phyloP scores from a whole-genome alignment of 2,329 filamentous ascomycete species.

The Cryphonectria naterciae region DNA sequence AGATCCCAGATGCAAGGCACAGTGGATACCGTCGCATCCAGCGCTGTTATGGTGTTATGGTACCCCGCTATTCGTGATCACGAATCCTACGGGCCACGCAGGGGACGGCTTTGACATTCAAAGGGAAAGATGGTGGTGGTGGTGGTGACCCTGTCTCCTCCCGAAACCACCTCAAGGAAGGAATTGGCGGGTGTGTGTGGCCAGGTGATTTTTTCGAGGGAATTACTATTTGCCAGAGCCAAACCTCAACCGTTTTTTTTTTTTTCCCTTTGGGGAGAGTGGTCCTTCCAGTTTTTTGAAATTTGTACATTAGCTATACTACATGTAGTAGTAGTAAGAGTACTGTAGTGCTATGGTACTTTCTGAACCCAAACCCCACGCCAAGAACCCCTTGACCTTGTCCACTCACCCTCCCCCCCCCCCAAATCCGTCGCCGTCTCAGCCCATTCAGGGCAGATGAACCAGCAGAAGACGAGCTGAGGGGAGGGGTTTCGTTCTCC shows the following conservation, averaged over 20 bases:
- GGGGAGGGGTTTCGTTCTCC: neutral
- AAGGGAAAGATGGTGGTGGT: conserved; percentile 4
- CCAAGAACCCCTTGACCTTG: conserved; percentile 6
- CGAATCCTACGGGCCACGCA: conserved; percentile 12
- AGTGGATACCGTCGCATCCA: conserved; percentile 24
- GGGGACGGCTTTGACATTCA: conserved; percentile 13
- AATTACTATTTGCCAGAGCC: neutral
- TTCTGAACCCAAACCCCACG: conserved; percentile 4
- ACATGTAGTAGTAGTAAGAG: neutral
- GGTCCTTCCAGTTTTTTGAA: neutral
- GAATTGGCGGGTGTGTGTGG: conserved; percentile 17
- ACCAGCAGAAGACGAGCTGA: neutral
- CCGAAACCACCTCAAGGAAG: conserved; percentile 11
- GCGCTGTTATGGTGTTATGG: conserved; percentile 12
- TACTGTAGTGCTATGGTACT: neutral
- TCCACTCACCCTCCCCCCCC: neutral
- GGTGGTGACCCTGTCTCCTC: conserved; percentile 14
- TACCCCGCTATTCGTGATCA: conserved; percentile 27
- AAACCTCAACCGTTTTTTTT: neutral
- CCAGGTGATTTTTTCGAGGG: conserved; percentile 6
- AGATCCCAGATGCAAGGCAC: conserved; percentile 27
- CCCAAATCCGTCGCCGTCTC: neutral
- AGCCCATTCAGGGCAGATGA: conserved; percentile 8
- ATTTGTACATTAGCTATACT: neutral
- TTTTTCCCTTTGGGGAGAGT: neutral